A percentile compares a stretch with the other conserved stretches of the same genome.
phyloP scores from a whole-genome alignment of 1,284 basidiomycete genomes.

The Fistulinella staudtii region DNA sequence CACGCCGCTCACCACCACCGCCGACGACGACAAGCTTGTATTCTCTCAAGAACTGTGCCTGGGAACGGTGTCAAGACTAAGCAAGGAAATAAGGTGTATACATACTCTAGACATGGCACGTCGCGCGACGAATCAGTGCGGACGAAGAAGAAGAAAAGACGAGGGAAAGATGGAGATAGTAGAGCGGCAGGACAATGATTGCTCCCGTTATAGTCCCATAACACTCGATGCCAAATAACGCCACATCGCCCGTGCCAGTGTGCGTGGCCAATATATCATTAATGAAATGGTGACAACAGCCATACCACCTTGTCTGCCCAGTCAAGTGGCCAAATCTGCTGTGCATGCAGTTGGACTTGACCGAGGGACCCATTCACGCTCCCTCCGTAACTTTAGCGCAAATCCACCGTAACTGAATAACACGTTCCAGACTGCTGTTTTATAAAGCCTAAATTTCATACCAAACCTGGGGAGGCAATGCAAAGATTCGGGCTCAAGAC shows the following conservation, averaged over 20 bases:
- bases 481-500: no score
- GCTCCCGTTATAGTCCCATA: slow-evolving; percentile 14
- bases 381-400: no score
- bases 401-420: no score
- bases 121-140: background rate
- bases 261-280: no score
- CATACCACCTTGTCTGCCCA: no score
- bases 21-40: slow-evolving; percentile 98
- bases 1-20: slow-evolving; percentile 76
- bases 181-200: slow-evolving; percentile 4
- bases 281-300: no score
- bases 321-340: no score
- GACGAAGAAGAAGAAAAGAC: background rate
- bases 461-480: no score
- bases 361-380: no score
- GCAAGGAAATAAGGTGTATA: background rate
- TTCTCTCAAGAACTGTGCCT: slow-evolving; percentile 92
- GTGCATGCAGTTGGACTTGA: no score
- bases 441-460: no score
- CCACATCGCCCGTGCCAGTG: slow-evolving; percentile 14
- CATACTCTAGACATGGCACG: slow-evolving; percentile 32
- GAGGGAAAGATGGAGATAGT: slow-evolving; percentile 14
- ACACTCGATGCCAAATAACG: slow-evolving; percentile 24
- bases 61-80: slow-evolving; percentile 6
- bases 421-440: no score